Conservation (phyloP, 2,329 filamentous ascomycete species). For the Ophiostoma angusticollis region DNA sequence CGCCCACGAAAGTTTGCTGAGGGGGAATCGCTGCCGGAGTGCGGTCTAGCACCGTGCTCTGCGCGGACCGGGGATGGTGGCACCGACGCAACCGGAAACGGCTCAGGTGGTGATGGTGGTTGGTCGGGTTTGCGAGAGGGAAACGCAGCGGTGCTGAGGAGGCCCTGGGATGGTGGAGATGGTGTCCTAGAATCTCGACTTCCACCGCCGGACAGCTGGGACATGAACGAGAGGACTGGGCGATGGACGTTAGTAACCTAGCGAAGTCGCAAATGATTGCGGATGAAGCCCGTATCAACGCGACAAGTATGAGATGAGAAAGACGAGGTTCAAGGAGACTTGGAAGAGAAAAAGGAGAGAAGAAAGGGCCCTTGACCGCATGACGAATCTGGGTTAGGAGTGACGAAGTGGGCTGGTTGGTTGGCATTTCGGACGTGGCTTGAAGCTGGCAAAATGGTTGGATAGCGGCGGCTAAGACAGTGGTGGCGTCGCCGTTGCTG, state of each 20-base stretch:
- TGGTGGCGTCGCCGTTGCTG: background rate
- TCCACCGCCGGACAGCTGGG: conserved; percentile 51
- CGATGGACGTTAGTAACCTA: conserved; percentile 8
- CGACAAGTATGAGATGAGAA: background rate
- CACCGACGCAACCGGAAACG: conserved; percentile 11
- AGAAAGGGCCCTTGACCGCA: conserved; percentile 1
- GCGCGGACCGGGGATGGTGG: conserved; percentile 18
- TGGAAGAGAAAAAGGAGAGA: background rate
- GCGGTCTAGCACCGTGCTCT: conserved; percentile 27
- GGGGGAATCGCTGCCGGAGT: conserved; percentile 25
- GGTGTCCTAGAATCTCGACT: conserved; percentile 27
- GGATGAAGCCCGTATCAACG: too few species aligned
- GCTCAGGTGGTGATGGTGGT: conserved; percentile 7
- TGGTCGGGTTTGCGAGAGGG: background rate
- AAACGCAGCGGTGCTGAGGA: conserved; percentile 17
- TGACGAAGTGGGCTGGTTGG: background rate
- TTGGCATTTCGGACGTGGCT: background rate
- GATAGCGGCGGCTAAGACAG: background rate
- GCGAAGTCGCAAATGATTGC: too few species aligned
- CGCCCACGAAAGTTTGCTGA: conserved; percentile 25
- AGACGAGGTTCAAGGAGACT: background rate
- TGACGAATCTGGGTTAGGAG: background rate
- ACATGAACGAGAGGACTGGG: conserved; percentile 79
- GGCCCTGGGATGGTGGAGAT: conserved; percentile 15
- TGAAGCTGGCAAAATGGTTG: conserved; percentile 3